Evolutionary conservation across 495 filamentous ascomycete species (phyloP), one percentile per base, ranked within the genome.

Genomic region (Rusavskia elegans): DNA sequence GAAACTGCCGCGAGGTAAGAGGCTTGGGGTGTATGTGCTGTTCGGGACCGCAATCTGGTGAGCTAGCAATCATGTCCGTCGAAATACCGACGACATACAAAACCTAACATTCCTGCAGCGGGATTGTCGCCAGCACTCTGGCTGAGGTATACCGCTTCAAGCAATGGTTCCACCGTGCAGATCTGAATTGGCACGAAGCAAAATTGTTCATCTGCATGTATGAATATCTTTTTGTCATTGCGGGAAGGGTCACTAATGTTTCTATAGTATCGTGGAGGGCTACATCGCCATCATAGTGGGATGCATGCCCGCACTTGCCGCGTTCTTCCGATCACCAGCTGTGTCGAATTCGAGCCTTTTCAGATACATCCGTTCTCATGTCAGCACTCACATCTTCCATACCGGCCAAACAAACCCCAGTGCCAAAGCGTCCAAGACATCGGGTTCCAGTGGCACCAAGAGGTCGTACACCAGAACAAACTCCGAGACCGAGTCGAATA

Each of bases 1-100:
- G 32, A 57, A 61, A n/a, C 49, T 67, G 41, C 40, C 48, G 21
- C 36, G 6, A 10, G 35, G 52, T 17, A 56, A 58, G 51, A 63
- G 63, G 50, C n/a, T 62, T 2, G 27, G 21, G 14, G 41, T 55
- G 20, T 36, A 50, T 23, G 27, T 16, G 13, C 14, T 55, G 13
- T 55, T 55, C 20, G 30, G 25, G 38, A 55, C 53, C 17, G 53
- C 53, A 8, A 40, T 55, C 8, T 11, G 49, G 53, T 51, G n/a
- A 16, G 37, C 21, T 29, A 32, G 14, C 32, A 1, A 35, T 35
- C 32, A 35, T 3, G 32, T 9, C 10, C 14, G 14, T 0, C 7
- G 2, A 0, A 40, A 19, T 8, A 13, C n/a, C 23, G 21, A 16
- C 27, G n/a, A 11, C 2, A 19, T 19, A n/a, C n/a, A n/a, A n/a